Base-by-base conservation (phyloP, 2,329 filamentous ascomycete genomes). In the Atkinsonella texensis region DNA sequence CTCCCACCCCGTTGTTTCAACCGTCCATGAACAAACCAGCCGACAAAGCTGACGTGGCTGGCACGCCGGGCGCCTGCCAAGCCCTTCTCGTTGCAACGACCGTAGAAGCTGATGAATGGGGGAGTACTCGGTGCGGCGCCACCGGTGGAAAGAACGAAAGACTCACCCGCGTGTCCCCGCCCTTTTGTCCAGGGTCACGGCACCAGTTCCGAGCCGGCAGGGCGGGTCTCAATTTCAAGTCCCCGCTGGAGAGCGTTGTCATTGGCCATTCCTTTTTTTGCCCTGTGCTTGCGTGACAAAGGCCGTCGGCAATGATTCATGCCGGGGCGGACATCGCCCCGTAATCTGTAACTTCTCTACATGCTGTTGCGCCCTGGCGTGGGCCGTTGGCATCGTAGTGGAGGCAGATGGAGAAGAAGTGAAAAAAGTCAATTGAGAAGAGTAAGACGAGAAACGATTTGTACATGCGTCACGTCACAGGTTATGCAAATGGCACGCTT, bases 131-230 rank as follows among this genome's bases (percentile, higher is more conserved):
- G 20, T n/a, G n/a, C n/a, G n/a, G n/a, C n/a, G n/a, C n/a, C n/a
- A n/a, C n/a, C n/a, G n/a, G n/a, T n/a, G n/a, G n/a, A n/a, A n/a
- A n/a, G n/a, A n/a, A n/a, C n/a, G n/a, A n/a, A n/a, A n/a, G n/a
- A n/a, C n/a, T 23, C 20, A 23, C 20, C 20, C 5, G 20, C 46
- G 46, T 41, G 40, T 55, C 54, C n/a, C n/a, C 40, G 3, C 33
- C n/a, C n/a, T n/a, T 13, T 17, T 56, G 44, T n/a, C 46, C 53
- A 55, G 33, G 35, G 12, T 9, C 35, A 28, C 13, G 41, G 41
- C 32, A 28, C 5, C 31, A 39, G 48, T 40, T 5, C 47, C 47
- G 47, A 56, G 59, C 64, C 15, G 61, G 63, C 53, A 59, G 59
- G 60, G 32, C 35, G 54, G 56, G 55, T 54, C 48, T 39, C 50